Conservation (phyloP, 495 filamentous ascomycete genomes). For the Halenospora varia region DNA sequence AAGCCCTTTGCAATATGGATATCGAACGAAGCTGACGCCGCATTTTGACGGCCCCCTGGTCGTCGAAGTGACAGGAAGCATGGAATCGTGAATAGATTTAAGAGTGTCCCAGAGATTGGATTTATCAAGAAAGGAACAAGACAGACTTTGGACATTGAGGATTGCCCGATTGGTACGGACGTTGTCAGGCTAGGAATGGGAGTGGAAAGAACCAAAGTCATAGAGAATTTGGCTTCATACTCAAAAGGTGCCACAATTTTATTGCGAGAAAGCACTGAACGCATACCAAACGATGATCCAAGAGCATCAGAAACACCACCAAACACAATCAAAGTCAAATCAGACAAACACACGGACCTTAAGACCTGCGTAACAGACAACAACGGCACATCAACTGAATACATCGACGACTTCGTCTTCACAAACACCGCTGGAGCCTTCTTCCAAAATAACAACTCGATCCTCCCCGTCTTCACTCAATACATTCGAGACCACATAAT, state of each 20-base stretch:
- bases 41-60: constrained; percentile 76
- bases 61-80: constrained; percentile 38
- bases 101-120: constrained; percentile 74
- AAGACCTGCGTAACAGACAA: constrained; percentile 84
- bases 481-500: constrained; percentile 85
- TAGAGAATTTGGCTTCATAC: constrained; percentile 68
- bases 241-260: constrained; percentile 81
- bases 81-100: constrained; percentile 37
- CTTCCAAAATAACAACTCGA: constrained; percentile 99
- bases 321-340: constrained; percentile 27
- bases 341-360: constrained; percentile 56
- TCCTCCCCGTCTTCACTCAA: constrained; percentile 82
- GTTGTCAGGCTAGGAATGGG: constrained; percentile 72
- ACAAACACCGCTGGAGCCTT: constrained; percentile 87
- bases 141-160: constrained; percentile 85
- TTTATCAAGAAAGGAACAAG: constrained; percentile 76
- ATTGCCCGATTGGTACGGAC: constrained; percentile 92
- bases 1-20: constrained; percentile 84
- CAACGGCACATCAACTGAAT: constrained; percentile 78
- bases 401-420: constrained; percentile 81
- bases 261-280: constrained; percentile 77
- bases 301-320: constrained; percentile 13
- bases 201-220: constrained; percentile 64
- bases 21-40: constrained; percentile 93
- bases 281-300: constrained; percentile 50